Evolutionary conservation across 1,139 yeast genomes (phyloP).

Genomic region (Hansenula anomala): DNA sequence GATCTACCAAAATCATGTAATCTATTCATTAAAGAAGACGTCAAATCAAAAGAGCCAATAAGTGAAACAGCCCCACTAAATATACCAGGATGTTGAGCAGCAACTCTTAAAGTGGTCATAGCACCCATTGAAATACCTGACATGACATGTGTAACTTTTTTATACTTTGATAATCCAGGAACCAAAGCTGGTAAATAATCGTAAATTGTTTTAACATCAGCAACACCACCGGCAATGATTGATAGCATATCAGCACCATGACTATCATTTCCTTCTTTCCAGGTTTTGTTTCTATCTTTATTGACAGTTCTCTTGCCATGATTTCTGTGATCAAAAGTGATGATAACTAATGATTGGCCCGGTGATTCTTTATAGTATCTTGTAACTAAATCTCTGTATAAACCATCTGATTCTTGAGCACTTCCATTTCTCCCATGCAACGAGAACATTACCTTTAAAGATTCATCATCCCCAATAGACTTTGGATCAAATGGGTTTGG

Average conservation of each 20-base stretch:
- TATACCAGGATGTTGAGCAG: slow-evolving; percentile 33
- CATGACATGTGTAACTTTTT: slow-evolving; percentile 32
- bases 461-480: too few relatives aligned
- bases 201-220: slow-evolving; percentile 43
- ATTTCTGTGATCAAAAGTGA: slow-evolving; percentile 55
- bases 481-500: slow-evolving; percentile 7
- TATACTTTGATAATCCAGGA: slow-evolving; percentile 26
- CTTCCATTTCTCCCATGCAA: slow-evolving; percentile 9
- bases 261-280: slow-evolving; percentile 43
- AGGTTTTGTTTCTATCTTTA: slow-evolving; percentile 32
- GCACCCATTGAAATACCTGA: slow-evolving; percentile 62
- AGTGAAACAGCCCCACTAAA: slow-evolving; percentile 42
- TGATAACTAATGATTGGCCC: too few relatives aligned
- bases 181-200: slow-evolving; percentile 45
- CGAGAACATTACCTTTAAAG: slow-evolving; percentile 7
- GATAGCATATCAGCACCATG: slow-evolving; percentile 55
- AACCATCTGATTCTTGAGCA: too few relatives aligned
- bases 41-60: slow-evolving; percentile 41
- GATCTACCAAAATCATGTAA: slow-evolving; percentile 19
- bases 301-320: slow-evolving; percentile 50
- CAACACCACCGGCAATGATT: slow-evolving; percentile 44
- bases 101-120: slow-evolving; percentile 49
- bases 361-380: too few relatives aligned
- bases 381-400: too few relatives aligned
- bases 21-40: slow-evolving; percentile 40